These are phyloP conservation scores for Zelopaecilomyces penicillatus DNA, from an alignment of 2,329 filamentous ascomycete genomes.

Conservation along the genomic window DNA sequence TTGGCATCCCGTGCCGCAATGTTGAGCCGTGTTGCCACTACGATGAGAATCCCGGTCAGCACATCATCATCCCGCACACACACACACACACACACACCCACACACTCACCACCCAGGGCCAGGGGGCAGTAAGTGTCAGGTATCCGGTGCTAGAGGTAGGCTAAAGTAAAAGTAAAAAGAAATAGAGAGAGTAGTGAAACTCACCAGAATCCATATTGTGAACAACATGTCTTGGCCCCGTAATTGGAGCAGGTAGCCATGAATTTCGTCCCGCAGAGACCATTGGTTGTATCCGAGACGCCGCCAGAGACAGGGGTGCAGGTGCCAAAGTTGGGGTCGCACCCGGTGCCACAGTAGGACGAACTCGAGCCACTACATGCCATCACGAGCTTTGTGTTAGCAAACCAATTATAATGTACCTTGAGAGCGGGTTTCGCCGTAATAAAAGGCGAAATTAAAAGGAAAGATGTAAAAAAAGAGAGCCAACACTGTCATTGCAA, in stretches of 20 bases:
- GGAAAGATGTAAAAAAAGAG: background rate
- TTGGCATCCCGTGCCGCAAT: conserved; percentile 29
- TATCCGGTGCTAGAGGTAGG: too few relatives aligned
- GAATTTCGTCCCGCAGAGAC: conserved; percentile 24
- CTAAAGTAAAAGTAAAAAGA: background rate
- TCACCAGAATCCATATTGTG: conserved; percentile 27
- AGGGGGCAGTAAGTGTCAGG: background rate
- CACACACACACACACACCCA: background rate
- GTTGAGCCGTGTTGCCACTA: conserved; percentile 19
- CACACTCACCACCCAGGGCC: background rate
- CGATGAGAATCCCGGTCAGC: conserved; percentile 4
- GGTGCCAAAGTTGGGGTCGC: conserved; percentile 25
- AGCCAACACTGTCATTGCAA: background rate
- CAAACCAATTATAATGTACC: too few relatives aligned
- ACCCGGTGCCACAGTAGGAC: conserved; percentile 30
- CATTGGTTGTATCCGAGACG: conserved; percentile 26
- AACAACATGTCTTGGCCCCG: conserved; percentile 28
- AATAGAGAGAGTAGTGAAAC: conserved; percentile 3
- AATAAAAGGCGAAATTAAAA: background rate
- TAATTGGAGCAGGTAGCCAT: conserved; percentile 24
- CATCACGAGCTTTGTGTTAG: background rate
- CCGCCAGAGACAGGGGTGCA: conserved; percentile 18
- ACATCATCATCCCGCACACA: background rate
- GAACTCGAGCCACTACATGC: conserved; percentile 21
- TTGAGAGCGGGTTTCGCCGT: background rate